Evolutionary conservation across 2,329 filamentous ascomycete species (phyloP), one percentile per base, ranked within the genome.

Genomic region (Colletotrichum filicis): DNA sequence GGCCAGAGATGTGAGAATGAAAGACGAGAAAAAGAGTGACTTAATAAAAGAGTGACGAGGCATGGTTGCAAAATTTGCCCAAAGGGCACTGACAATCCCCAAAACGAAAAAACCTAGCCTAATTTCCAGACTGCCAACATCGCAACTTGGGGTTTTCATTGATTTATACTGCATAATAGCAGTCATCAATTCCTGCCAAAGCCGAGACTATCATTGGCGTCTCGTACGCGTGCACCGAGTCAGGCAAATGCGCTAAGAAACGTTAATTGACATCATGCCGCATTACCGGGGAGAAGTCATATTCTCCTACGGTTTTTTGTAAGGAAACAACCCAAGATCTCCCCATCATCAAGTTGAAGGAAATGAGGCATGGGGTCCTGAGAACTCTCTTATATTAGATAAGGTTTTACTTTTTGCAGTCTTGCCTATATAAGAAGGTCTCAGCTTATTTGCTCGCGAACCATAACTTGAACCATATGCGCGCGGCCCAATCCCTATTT

Each of bases 31-130:
- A 66, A 26, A 35, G 63, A 66, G 1, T 22, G 63, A 58, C 52
- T 66, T 57, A 16, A 57, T 7, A 22, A 66, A 66, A 8, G 56
- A 60, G 42, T 53, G 42, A 49, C 64, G 64, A 52, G 42, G 22
- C 64, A 60, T 67, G 5, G 30, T 66, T 57, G 53, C n/a, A 22
- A 14, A 8, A 14, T 14, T 53, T 24, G 19, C 22, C 49, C 22
- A 24, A 5, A 24, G 22, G 49, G 22, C 49, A n/a, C 19, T 11
- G 19, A 14, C 0, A 24, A 53, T 22, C 2, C 49, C 49, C 2
- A 24, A 32, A 11, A 32, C 30, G 26, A 4, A 2, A 53, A 19
- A 2, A 24, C 8, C 22, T 53, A 3, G n/a, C 49, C 49, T 24
- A 3, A 8, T 24, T 5, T 14, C 11, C n/a, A 11, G 9, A 12